These are phyloP conservation scores for Eucalyptus cloeziana DNA, from an alignment of 345 rosid genomes.

Conservation along the genomic window DNA sequence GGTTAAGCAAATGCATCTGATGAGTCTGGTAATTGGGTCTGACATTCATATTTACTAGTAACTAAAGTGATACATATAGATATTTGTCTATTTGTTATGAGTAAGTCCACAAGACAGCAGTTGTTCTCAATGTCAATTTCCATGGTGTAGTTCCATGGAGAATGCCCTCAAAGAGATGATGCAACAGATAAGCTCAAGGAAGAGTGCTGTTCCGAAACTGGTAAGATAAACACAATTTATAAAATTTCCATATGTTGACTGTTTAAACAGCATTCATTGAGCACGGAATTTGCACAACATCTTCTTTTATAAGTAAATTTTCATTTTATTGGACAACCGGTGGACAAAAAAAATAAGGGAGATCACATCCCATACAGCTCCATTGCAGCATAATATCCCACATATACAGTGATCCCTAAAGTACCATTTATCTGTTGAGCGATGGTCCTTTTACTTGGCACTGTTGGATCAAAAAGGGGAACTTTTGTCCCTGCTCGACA, in stretches of 20 bases:
- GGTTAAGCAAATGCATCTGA: neutral
- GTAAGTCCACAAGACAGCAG: neutral
- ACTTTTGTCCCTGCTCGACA: no score
- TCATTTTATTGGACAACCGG: no score
- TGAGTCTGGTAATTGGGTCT: no score
- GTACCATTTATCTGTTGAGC: no score
- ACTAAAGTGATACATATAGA: neutral
- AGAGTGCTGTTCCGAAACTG: neutral
- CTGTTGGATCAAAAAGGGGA: accelerated
- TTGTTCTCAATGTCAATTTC: neutral
- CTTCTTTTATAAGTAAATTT: no score
- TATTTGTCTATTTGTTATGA: neutral
- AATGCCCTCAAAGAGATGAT: neutral
- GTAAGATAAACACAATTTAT: neutral
- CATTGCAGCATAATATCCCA: no score
- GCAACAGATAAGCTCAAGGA: neutral
- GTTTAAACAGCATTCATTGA: no score
- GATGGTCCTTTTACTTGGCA: no score
- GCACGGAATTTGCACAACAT: no score
- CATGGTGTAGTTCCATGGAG: neutral
- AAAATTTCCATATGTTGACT: neutral
- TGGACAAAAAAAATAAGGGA: no score
- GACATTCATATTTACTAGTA: neutral
- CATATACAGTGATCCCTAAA: no score
- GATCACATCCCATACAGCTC: no score